Evolutionary conservation across 345 rosid species (phyloP), one percentile per base, ranked within the genome.

Genomic region (Salix arbutifolia): DNA sequence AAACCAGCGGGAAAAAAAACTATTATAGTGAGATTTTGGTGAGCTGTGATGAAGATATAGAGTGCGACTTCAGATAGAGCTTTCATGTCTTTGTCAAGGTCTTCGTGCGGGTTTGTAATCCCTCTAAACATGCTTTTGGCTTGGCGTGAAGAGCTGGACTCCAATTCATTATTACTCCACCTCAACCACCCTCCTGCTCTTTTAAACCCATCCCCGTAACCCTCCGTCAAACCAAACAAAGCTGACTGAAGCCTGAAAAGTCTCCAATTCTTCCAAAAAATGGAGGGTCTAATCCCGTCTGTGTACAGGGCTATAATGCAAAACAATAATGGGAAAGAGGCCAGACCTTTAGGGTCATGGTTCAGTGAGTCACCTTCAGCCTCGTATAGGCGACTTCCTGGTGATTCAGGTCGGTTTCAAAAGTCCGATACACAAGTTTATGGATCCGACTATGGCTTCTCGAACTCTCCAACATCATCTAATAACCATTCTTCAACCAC

Each of bases 381-480:
- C 76, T 85, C 90, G 5, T 95, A 95, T 86, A 91, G 85, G 80
- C 85, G 97, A 71, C 97, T 95, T 42, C 92, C 97, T 4, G 95
- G 99, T 4, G 99, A 90, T 76, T 93, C 97, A 0, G 96, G 93
- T 33, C 84, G 96, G 81, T 89, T 91, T 70, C 91, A 76, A 46
- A 60, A 85, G n/a, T 80, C 94, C 4, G 92, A 88, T 19, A 72
- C 82, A 14, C 79, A 79, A n/a, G 66, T 87, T 46, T 81, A 89
- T 69, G 90, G 82, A 44, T 50, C 90, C 0, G 90, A 88, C 70
- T 75, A 68, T 31, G 78, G 77, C 42, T 87, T 80, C 79, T 70
- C 89, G 8, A n/a, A 76, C 7, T 69, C 87, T 26, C 30, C 85
- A 17, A 40, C 82, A n/a, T 56, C 78, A 18, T 61, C 84, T 13